Evolutionary conservation across 177 flowering plant genomes (phyloP).

Genomic region (Vitis hybrid): DNA sequence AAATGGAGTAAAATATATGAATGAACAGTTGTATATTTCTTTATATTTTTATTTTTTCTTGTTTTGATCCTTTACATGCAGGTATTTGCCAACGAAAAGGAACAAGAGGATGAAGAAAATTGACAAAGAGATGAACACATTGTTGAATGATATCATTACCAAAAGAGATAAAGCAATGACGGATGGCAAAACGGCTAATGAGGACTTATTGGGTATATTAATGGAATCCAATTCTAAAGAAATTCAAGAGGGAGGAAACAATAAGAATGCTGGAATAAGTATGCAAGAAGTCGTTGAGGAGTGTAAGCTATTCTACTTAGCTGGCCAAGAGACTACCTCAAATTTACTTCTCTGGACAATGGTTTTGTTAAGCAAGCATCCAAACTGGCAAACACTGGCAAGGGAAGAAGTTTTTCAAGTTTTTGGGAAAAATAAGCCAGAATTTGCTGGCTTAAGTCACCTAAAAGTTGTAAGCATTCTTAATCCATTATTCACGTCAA

Average conservation of each 20-base stretch:
- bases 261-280: background rate
- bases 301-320: no score
- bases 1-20: no score
- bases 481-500: no score
- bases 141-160: background rate
- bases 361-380: no score
- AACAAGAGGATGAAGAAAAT: conserved; percentile 10
- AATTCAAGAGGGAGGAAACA: conserved; percentile 4
- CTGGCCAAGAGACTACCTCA: no score
- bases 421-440: no score
- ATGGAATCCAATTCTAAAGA: conserved; percentile 12
- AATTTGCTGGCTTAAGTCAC: conserved; percentile 6
- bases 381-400: no score
- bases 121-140: conserved; percentile 7
- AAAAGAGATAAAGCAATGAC: conserved; percentile 10
- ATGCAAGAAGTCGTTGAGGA: conserved; percentile 1
- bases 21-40: no score
- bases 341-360: no score
- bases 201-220: conserved; percentile 12
- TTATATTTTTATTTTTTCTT: no score
- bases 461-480: conserved; percentile 6
- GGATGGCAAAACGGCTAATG: conserved; percentile 3
- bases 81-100: conserved; percentile 15
- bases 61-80: background rate
- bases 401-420: no score